A percentile compares a stretch with the other conserved stretches of the same genome.
Evolutionary conservation across 495 filamentous ascomycete species (phyloP).

Genomic region (Oidiodendron maius): DNA sequence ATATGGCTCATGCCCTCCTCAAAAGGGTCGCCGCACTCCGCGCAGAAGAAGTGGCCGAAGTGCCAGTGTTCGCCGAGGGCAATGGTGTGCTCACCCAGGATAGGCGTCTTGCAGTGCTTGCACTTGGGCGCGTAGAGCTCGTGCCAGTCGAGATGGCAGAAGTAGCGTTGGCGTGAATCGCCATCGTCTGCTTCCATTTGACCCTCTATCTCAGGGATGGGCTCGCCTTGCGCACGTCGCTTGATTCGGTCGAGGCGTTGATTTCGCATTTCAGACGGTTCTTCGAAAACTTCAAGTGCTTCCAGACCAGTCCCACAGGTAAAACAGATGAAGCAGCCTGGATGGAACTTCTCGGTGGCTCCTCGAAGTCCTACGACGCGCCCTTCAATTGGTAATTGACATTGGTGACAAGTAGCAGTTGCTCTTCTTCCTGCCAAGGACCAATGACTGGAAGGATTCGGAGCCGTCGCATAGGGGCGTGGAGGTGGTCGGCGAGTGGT

Average conservation of each 20-base stretch:
- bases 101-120: slow-evolving; percentile 97
- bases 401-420: slow-evolving; percentile 78
- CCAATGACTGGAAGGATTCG: slow-evolving; percentile 29
- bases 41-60: slow-evolving; percentile 98
- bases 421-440: slow-evolving; percentile 48
- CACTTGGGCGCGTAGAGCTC: slow-evolving; percentile 89
- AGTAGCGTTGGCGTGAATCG: slow-evolving; percentile 72
- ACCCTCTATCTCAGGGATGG: slow-evolving; percentile 46
- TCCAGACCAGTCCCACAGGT: slow-evolving; percentile 84
- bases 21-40: slow-evolving; percentile 97
- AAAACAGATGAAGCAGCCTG: slow-evolving; percentile 87
- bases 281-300: slow-evolving; percentile 91
- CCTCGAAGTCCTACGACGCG: slow-evolving; percentile 80
- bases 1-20: slow-evolving; percentile 78
- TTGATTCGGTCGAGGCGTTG: slow-evolving; percentile 67
- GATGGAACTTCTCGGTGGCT: slow-evolving; percentile 70
- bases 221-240: slow-evolving; percentile 51
- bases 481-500: slow-evolving; percentile 24
- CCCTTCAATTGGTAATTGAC: slow-evolving; percentile 76
- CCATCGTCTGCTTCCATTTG: slow-evolving; percentile 61
- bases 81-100: slow-evolving; percentile 90
- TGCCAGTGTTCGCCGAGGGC: slow-evolving; percentile 95
- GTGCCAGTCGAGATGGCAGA: slow-evolving; percentile 97
- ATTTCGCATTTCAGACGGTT: slow-evolving; percentile 64
- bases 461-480: slow-evolving; percentile 17